Evolutionary conservation across 805 yeast species (phyloP).

Genomic region (Metschnikowia picachoensis): DNA sequence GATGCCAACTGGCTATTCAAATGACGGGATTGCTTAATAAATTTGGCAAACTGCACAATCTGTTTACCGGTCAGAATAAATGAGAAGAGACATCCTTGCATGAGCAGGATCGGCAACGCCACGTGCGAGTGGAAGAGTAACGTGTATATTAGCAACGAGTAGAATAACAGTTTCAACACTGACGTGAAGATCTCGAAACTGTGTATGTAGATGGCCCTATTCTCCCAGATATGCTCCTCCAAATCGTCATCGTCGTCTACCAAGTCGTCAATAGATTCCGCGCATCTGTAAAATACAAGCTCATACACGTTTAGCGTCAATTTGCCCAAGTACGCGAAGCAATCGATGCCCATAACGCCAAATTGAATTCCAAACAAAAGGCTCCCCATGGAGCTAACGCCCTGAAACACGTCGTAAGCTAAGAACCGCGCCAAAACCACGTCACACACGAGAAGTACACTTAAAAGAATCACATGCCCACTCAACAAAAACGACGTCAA

Average conservation of each 20-base stretch:
- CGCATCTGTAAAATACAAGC: slow-evolving; percentile 38
- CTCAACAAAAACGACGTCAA: slow-evolving; percentile 32
- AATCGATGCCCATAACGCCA: slow-evolving; percentile 56
- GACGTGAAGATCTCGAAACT: slow-evolving; percentile 52
- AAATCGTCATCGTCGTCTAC: slow-evolving; percentile 31
- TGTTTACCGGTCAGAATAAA: slow-evolving; percentile 29
- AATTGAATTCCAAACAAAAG: slow-evolving; percentile 75
- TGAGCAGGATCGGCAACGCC: slow-evolving; percentile 35
- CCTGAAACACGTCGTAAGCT: slow-evolving; percentile 52
- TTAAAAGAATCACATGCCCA: slow-evolving; percentile 43
- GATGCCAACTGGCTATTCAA: slow-evolving; percentile 59
- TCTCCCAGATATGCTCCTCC: slow-evolving; percentile 67
- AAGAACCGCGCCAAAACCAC: slow-evolving; percentile 49
- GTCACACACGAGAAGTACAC: slow-evolving; percentile 48
- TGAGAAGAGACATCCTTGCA: slow-evolving; percentile 44
- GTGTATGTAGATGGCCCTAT: slow-evolving; percentile 57
- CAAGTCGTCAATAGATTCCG: background rate
- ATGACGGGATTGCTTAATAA: slow-evolving; percentile 54
- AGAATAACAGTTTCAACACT: slow-evolving; percentile 29
- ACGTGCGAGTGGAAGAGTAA: slow-evolving; percentile 30
- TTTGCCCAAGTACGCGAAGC: slow-evolving; percentile 44
- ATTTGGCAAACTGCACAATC: slow-evolving; percentile 42
- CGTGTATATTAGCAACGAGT: slow-evolving; percentile 31
- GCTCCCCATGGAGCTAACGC: slow-evolving; percentile 50
- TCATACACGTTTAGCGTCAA: slow-evolving; percentile 55